phyloP scores from a whole-genome alignment of 345 rosid species.

The Bruguiera parviflora region DNA sequence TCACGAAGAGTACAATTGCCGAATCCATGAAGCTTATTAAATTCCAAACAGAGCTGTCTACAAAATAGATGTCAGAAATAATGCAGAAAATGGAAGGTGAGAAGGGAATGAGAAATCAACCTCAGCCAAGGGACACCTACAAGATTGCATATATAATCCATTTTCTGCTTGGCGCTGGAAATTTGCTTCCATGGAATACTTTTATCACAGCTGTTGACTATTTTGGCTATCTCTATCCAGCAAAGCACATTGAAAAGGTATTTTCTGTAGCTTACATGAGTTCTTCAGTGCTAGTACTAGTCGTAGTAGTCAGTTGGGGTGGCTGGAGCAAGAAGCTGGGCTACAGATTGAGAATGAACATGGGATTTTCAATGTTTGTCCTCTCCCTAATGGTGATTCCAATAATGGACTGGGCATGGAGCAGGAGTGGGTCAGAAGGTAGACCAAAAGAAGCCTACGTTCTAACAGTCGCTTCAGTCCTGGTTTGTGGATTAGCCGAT shows the following conservation, averaged over 20 bases:
- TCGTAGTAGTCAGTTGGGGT: conserved; percentile 50
- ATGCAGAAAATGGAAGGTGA: conserved; percentile 42
- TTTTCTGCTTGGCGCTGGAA: conserved; percentile 89
- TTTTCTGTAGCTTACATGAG: conserved; percentile 91
- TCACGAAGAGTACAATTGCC: conserved; percentile 1
- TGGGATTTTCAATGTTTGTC: conserved; percentile 74
- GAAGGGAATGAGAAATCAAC: conserved; percentile 33
- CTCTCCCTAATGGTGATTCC: conserved; percentile 71
- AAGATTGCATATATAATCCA: conserved; percentile 73
- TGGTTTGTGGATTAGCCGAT: conserved; percentile 80
- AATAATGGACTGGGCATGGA: conserved; percentile 54
- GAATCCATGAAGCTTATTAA: conserved; percentile 18
- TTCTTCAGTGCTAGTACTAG: conserved; percentile 63
- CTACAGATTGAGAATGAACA: conserved; percentile 60
- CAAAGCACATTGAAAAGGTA: conserved; percentile 70
- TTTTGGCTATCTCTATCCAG: conserved; percentile 64
- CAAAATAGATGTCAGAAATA: background rate
- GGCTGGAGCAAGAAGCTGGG: conserved; percentile 56
- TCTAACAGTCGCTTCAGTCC: conserved; percentile 57
- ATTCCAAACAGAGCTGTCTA: conserved; percentile 12
- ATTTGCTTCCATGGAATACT: conserved; percentile 94
- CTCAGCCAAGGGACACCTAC: conserved; percentile 56
- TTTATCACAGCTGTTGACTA: conserved; percentile 88
- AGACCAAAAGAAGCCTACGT: conserved; percentile 38
- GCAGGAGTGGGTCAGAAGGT: conserved; percentile 19